phyloP scores from a whole-genome alignment of 306 rosid species.

The Glycine latifolia region DNA sequence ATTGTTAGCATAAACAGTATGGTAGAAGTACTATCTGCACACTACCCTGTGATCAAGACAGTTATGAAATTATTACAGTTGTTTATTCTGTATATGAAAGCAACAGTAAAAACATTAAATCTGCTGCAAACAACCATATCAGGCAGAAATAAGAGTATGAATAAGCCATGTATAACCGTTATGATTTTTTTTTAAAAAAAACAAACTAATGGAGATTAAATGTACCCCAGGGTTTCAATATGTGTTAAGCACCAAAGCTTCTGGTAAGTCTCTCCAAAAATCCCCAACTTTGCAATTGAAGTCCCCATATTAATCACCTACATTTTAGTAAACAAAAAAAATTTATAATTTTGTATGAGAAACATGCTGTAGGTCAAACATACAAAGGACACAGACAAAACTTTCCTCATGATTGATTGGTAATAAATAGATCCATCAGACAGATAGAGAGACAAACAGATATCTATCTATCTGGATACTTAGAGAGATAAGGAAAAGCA shows the following conservation, averaged over 20 bases:
- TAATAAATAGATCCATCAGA: not conserved
- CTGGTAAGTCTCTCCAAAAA: slow-evolving; percentile 75
- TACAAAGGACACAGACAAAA: not conserved
- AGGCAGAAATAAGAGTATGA: not conserved
- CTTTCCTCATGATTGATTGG: not conserved
- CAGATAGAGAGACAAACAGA: not conserved
- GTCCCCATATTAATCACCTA: slow-evolving; percentile 92
- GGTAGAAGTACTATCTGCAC: not conserved
- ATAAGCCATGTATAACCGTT: not conserved
- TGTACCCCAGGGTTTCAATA: slow-evolving; percentile 88
- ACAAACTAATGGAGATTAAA: slow-evolving; percentile 32
- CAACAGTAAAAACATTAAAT: slow-evolving; percentile 5
- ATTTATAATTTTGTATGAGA: slow-evolving; percentile 28
- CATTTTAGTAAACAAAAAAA: slow-evolving; percentile 36
- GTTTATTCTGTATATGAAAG: slow-evolving; percentile 14
- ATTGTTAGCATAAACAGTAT: slow-evolving; percentile 4
- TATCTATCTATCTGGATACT: not conserved
- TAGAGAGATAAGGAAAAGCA: not conserved
- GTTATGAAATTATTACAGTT: not conserved
- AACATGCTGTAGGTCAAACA: slow-evolving; percentile 18
- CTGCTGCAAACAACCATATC: slow-evolving; percentile 5
- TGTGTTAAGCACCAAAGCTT: slow-evolving; percentile 97
- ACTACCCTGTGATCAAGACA: slow-evolving; percentile 11
- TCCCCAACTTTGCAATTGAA: slow-evolving; percentile 87
- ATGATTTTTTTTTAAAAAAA: not conserved